Base-by-base conservation (phyloP, 2,329 filamentous ascomycete species). In the Escovopsis sp. region DNA sequence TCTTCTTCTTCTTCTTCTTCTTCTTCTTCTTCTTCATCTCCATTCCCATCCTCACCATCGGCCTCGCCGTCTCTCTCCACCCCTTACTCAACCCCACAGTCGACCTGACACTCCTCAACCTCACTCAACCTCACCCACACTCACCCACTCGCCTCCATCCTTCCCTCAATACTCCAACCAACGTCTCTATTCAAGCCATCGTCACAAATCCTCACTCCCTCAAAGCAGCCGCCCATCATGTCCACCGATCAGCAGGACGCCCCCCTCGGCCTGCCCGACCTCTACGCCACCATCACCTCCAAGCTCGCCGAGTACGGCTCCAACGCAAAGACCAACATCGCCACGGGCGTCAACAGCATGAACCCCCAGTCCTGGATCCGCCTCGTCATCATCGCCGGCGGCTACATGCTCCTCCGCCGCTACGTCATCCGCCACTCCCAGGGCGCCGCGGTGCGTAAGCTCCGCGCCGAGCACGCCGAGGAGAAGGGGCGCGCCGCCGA, bases 331-430 rank as follows among this genome's bases (percentile, higher is more conserved):
- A 66, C 56, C 54, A 76, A 76, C 50, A 36, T 74, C 14, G 48
- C 55, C 36, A 48, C 57, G 23, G 61, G 65, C 17, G 62, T 77
- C 43, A 55, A 57, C 41, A 59, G 56, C 41, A 66, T 76, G 62
- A 60, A 63, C 2, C 48, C 54, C 10, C 57, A 72, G 45, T 60
- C 66, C 29, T 75, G 68, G 63, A 66, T 90, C 47, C 79, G 83
- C 33, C 66, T 90, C 39, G 57, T 84, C 45, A 66, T 75, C 44
- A 70, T 85, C 41, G 70, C 85, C 15, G 72, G 83, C 48, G 76
- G 72, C 37, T 92, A 88, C 61, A 52, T 76, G 43, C 68, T 90
- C 35, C 48, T 85, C 17, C 75, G 84, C 1, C 82, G 82, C 0
- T 85, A 84, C 53, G 55, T 87, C 35, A 66, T 87, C 48, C 79